phyloP scores from a whole-genome alignment of 2,329 filamentous ascomycete genomes.

The Monosporascus sp. region DNA sequence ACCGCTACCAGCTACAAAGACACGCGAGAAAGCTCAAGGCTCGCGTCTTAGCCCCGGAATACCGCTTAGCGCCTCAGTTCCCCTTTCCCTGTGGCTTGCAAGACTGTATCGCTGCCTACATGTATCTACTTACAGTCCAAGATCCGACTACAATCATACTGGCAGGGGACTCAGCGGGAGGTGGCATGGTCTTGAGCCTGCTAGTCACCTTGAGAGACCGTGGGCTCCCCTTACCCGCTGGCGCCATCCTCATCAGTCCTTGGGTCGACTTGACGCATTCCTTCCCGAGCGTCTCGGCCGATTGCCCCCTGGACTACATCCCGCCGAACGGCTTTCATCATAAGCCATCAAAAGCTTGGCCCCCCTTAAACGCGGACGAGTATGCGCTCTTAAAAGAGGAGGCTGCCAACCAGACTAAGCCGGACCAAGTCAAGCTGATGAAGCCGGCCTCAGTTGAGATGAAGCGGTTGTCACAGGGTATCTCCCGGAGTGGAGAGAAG shows the following conservation, averaged over 20 bases:
- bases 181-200: constrained; percentile 79
- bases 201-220: constrained; percentile 78
- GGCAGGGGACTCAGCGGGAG: constrained; percentile 89
- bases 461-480: constrained; percentile 14
- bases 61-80: constrained; percentile 86
- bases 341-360: constrained; percentile 86
- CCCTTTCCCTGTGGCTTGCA: constrained; percentile 91
- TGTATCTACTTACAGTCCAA: constrained; percentile 72
- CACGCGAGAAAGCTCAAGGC: constrained; percentile 93
- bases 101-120: constrained; percentile 83
- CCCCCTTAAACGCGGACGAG: constrained; percentile 79
- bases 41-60: constrained; percentile 78
- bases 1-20: constrained; percentile 96
- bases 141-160: constrained; percentile 78
- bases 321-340: constrained; percentile 84
- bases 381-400: constrained; percentile 48
- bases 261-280: constrained; percentile 97
- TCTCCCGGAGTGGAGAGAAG: constrained; percentile 8
- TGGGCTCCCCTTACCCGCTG: constrained; percentile 77
- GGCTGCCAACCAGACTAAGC: constrained; percentile 36
- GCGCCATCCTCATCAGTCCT: constrained; percentile 84
- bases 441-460: constrained; percentile 30
- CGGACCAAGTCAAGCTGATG: constrained; percentile 25
- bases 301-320: constrained; percentile 78
- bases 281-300: constrained; percentile 78